Base-by-base conservation (phyloP, 2,329 filamentous ascomycete genomes). In the Claviceps sorghi region DNA sequence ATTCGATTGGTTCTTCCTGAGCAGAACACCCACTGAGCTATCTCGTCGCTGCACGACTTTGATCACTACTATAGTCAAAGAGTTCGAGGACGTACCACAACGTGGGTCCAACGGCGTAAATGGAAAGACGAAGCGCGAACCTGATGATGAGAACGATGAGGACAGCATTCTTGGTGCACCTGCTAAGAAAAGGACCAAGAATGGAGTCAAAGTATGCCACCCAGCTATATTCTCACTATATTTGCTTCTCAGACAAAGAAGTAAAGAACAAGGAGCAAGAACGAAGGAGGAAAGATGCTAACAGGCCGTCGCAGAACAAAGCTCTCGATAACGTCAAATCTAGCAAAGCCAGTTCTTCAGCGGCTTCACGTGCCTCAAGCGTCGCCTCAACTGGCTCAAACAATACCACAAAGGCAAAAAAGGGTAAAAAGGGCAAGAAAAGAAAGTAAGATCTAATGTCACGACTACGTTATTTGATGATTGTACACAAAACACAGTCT, bases 1-100 rank as follows among this genome's bases (percentile, higher is more conserved):
- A 41, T 98, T 98, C 62, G 93, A 98, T 66, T 98, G 94, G 94
- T 98, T 98, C 73, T 96, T 98, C 75, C 77, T 98, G 42, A 95
- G 88, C 66, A 82, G 93, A 46, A 98, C 91, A 4, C 88, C 93
- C 0, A 83, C 90, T 49, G 93, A 98, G 69, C 85, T 98, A 60
- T 86, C 88, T 56, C 83, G 93, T 60, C 82, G 94, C 50, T 97
- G 93, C 71, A 94, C 87, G 34, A 98, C 94, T 1, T 77, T 98
- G 50, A 80, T 98, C 57, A 95, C 91, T 38, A 95, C 93, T 0
- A 88, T 98, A 48, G 86, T 93, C 50, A 86, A 93, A 68, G 93
- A 98, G 69, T 95, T 96, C 67, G 91, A 96, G 64, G 82, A 85
- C 52, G 67, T 72, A 40, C 75, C 76, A 46, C 69, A 72, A 21